phyloP scores from a whole-genome alignment of 345 rosid genomes.

The Mangifera indica region DNA sequence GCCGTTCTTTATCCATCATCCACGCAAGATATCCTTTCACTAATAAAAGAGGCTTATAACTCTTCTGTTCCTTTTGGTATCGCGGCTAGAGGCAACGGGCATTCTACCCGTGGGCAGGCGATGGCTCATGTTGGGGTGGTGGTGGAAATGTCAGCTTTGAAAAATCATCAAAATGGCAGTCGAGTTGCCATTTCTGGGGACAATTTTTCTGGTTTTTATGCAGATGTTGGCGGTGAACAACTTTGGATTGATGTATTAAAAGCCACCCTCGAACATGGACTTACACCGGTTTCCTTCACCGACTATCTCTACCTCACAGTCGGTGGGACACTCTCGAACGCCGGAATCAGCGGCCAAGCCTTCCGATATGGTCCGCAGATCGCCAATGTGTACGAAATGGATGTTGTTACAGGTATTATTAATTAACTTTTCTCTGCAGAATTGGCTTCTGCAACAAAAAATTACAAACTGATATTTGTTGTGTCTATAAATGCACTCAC shows the following conservation, averaged over 20 bases:
- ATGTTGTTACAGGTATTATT: constrained; percentile 76
- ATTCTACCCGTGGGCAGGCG: constrained; percentile 77
- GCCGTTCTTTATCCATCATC: constrained; percentile 76
- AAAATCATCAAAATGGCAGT: constrained; percentile 23
- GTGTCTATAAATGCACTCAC: background rate
- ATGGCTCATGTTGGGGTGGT: constrained; percentile 66
- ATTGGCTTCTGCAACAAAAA: background rate
- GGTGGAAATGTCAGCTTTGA: constrained; percentile 60
- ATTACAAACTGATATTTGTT: constrained; percentile 10
- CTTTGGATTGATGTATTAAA: constrained; percentile 79
- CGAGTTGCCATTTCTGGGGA: constrained; percentile 24
- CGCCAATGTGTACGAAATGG: constrained; percentile 78
- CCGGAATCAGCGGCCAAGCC: constrained; percentile 88
- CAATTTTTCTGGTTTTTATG: constrained; percentile 33
- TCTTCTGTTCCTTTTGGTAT: constrained; percentile 39
- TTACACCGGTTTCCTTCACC: constrained; percentile 79
- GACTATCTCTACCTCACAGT: constrained; percentile 84
- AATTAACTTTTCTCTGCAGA: background rate
- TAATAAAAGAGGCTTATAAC: constrained; percentile 44
- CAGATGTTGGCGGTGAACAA: constrained; percentile 74
- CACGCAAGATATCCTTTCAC: constrained; percentile 40
- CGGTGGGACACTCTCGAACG: constrained; percentile 94
- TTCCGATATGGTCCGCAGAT: constrained; percentile 95
- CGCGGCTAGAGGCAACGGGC: constrained; percentile 81
- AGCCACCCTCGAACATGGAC: constrained; percentile 44